These are phyloP conservation scores for Chlamydomonas urium DNA, from an alignment of 139 green algal genomes.

Conservation along the genomic window DNA sequence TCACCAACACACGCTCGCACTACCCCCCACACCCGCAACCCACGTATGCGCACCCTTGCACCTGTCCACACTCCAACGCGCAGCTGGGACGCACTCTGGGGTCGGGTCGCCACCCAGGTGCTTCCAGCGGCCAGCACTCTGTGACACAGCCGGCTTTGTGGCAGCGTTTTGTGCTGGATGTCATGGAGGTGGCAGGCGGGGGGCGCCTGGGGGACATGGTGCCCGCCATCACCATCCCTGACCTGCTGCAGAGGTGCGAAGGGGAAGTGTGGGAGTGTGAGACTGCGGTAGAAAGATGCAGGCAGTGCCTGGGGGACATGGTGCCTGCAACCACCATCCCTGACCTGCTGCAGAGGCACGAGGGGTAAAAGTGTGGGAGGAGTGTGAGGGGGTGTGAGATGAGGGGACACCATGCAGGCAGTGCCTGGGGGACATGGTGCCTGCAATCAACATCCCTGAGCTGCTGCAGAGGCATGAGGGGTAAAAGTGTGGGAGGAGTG, in stretches of 20 bases:
- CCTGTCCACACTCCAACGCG: too few relatives aligned
- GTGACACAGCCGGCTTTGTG: neutral
- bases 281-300: neutral
- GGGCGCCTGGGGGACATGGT: conserved; percentile 6
- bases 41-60: too few relatives aligned
- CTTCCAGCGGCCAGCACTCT: too few relatives aligned
- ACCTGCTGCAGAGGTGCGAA: neutral
- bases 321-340: conserved; percentile 2
- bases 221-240: neutral
- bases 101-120: too few relatives aligned
- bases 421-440: neutral
- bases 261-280: neutral
- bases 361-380: neutral
- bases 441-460: neutral
- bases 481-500: neutral
- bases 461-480: neutral
- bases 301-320: neutral
- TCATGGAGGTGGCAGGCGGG: conserved; percentile 7
- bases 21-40: too few relatives aligned
- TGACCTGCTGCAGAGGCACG: neutral
- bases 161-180: conserved; percentile 13
- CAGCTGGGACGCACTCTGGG: too few relatives aligned
- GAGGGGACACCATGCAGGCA: neutral
- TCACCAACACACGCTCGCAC: too few relatives aligned
- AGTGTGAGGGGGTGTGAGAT: neutral